These are phyloP conservation scores for Naematelia encephala DNA, from an alignment of 768 basidiomycete genomes.

Conservation along the genomic window DNA sequence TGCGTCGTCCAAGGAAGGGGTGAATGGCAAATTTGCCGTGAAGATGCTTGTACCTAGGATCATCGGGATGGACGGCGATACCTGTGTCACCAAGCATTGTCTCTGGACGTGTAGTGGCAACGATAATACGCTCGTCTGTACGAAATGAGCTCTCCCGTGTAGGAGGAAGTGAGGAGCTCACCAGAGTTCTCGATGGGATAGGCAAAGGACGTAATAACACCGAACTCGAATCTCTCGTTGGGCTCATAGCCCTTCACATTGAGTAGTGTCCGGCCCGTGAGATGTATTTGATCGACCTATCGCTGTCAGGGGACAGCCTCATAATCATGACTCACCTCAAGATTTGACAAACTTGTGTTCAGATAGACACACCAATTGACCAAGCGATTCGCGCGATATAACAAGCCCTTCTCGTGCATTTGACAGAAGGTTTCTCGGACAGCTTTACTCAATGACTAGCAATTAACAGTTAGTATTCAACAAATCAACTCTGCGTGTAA, in stretches of 20 bases:
- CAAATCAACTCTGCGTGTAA: neutral
- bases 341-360: slow-evolving; percentile 95
- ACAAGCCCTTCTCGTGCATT: slow-evolving; percentile 81
- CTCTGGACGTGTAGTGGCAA: slow-evolving; percentile 97
- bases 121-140: slow-evolving; percentile 79
- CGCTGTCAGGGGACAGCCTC: no score
- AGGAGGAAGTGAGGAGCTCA: slow-evolving; percentile 45
- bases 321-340: slow-evolving; percentile 70
- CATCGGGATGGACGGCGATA: slow-evolving; percentile 92
- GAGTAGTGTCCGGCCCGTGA: slow-evolving; percentile 77
- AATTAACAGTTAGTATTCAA: neutral
- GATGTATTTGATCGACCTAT: slow-evolving; percentile 86
- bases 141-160: neutral
- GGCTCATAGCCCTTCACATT: slow-evolving; percentile 88
- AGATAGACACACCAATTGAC: slow-evolving; percentile 97
- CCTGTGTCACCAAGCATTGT: slow-evolving; percentile 98
- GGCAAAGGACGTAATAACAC: slow-evolving; percentile 92
- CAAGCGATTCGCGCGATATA: slow-evolving; percentile 93
- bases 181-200: slow-evolving; percentile 85
- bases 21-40: slow-evolving; percentile 88
- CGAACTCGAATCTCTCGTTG: slow-evolving; percentile 97
- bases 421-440: slow-evolving; percentile 88
- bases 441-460: slow-evolving; percentile 70
- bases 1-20: slow-evolving; percentile 78
- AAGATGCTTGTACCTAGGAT: slow-evolving; percentile 87